phyloP scores from a whole-genome alignment of 2,329 filamentous ascomycete genomes.

The Colletotrichum gigasporum region DNA sequence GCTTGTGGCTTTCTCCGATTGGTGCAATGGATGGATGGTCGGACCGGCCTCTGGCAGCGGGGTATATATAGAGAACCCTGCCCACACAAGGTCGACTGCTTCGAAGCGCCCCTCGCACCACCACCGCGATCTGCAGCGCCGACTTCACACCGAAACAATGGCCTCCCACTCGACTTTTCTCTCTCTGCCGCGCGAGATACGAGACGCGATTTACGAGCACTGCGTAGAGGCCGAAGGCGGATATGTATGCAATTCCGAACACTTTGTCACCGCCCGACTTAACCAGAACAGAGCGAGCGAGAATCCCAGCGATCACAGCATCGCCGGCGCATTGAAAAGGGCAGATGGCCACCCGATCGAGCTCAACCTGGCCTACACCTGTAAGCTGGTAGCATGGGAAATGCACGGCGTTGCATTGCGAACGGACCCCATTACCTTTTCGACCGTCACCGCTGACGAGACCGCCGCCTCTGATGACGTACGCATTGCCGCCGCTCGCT shows the following conservation, averaged over 20 bases:
- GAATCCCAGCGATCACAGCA: no score
- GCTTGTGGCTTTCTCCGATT: no score
- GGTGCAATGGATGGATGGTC: no score
- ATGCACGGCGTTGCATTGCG: conserved; percentile 6
- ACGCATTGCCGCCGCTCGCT: background rate
- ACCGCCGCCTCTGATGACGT: background rate
- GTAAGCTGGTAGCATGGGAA: background rate
- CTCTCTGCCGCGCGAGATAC: background rate
- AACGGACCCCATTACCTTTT: conserved; percentile 3
- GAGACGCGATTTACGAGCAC: background rate
- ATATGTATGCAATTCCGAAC: background rate
- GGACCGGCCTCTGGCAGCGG: no score
- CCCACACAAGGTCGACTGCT: no score
- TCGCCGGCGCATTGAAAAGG: background rate
- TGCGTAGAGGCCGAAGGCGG: background rate
- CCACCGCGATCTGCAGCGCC: no score
- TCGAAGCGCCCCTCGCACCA: no score
- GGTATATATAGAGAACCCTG: no score
- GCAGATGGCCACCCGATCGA: conserved; percentile 1
- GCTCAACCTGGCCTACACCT: background rate
- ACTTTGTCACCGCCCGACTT: background rate
- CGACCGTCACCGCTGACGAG: background rate
- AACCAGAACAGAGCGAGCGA: background rate
- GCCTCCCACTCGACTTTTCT: background rate
- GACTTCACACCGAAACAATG: no score